These are phyloP conservation scores for Pichia californica DNA, from an alignment of 805 yeast genomes.

Conservation along the genomic window DNA sequence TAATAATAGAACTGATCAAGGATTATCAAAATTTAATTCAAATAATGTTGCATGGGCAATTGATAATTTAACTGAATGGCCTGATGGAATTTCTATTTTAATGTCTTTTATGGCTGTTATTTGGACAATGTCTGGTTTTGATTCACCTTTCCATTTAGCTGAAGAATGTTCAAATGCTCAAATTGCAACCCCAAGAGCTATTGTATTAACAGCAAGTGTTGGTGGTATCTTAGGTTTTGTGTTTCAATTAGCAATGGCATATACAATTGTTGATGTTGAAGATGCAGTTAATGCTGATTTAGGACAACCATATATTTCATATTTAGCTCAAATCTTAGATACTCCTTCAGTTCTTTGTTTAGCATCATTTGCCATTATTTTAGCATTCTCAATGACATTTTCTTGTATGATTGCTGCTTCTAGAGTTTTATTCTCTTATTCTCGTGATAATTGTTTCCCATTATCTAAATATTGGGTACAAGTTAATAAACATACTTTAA, in stretches of 20 bases:
- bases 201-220: constrained; percentile 47
- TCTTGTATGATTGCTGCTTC: constrained; percentile 62
- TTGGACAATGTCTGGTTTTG: constrained; percentile 73
- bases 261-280: constrained; percentile 47
- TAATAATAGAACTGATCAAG: constrained; percentile 33
- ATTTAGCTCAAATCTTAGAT: constrained; percentile 42
- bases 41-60: constrained; percentile 48
- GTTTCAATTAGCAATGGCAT: constrained; percentile 54
- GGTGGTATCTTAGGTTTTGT: constrained; percentile 54
- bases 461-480: constrained; percentile 41
- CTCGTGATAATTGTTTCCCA: constrained; percentile 66
- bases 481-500: constrained; percentile 46
- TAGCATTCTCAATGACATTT: constrained; percentile 45
- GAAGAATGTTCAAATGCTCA: constrained; percentile 66
- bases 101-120: constrained; percentile 56
- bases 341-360: constrained; percentile 36
- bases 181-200: constrained; percentile 61
- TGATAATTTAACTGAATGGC: constrained; percentile 54
- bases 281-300: constrained; percentile 40
- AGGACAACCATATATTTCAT: constrained; percentile 58
- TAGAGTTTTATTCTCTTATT: constrained; percentile 59
- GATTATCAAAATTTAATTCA: constrained; percentile 42
- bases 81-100: constrained; percentile 53
- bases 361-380: constrained; percentile 37
- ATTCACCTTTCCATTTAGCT: constrained; percentile 68